These are phyloP conservation scores for Trichoderma asperelloides DNA, from an alignment of 495 filamentous ascomycete genomes.

Conservation along the genomic window DNA sequence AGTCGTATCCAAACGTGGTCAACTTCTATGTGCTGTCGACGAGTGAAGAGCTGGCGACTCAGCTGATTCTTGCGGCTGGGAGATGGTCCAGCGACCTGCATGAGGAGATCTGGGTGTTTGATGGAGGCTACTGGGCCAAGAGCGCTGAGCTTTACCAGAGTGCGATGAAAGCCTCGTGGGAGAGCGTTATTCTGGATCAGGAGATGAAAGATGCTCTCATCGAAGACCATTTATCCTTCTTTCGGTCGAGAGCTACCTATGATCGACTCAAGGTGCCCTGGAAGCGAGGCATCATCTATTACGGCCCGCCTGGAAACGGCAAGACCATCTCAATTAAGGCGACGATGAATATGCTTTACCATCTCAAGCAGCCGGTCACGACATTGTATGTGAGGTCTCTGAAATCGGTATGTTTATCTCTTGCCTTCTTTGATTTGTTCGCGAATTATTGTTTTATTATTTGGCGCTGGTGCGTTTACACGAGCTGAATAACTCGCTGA, in stretches of 20 bases:
- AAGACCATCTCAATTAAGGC: constrained; percentile 66
- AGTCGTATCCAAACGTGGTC: constrained; percentile 18
- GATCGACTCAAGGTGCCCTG: constrained; percentile 47
- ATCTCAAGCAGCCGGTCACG: constrained; percentile 26
- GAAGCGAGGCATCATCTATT: constrained; percentile 47
- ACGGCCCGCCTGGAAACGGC: constrained; percentile 54
- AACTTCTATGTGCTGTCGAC: constrained; percentile 44
- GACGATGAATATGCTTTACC: constrained; percentile 48
- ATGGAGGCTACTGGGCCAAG: constrained; percentile 52
- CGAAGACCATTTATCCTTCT: constrained; percentile 52
- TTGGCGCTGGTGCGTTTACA: neutral
- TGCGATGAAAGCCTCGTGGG: constrained; percentile 49
- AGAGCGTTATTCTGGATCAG: constrained; percentile 55
- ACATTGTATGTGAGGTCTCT: constrained; percentile 30
- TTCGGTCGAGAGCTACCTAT: constrained; percentile 45
- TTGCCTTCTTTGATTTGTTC: constrained; percentile 10
- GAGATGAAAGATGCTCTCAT: constrained; percentile 52
- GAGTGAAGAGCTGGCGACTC: constrained; percentile 33
- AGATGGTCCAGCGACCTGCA: constrained; percentile 43
- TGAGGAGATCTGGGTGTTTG: constrained; percentile 57
- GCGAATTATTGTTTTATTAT: neutral
- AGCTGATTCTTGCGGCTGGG: constrained; percentile 43
- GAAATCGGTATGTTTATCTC: constrained; percentile 21
- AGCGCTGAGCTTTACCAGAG: constrained; percentile 46
- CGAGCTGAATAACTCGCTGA: neutral